Conservation (phyloP, 1,284 basidiomycete species). For the Cystobasidiaceae sp. region DNA sequence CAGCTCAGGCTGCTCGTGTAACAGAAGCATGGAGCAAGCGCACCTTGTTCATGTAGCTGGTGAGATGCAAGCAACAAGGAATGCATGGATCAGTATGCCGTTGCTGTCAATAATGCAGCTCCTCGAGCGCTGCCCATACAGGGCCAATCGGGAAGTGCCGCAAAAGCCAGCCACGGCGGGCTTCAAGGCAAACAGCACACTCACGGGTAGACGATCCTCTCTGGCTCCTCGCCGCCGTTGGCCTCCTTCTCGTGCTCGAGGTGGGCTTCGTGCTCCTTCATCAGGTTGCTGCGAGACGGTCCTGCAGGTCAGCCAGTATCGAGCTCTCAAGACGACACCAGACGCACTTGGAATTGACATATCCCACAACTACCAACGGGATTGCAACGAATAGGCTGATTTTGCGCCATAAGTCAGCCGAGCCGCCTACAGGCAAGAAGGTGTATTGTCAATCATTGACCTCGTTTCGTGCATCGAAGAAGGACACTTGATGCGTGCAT, state of each 20-base stretch:
- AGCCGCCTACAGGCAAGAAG: too few relatives aligned
- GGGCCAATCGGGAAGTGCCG: conserved; percentile 14
- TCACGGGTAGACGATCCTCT: conserved; percentile 63
- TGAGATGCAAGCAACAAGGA: background rate
- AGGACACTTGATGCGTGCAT: too few relatives aligned
- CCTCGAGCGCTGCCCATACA: background rate
- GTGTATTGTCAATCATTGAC: too few relatives aligned
- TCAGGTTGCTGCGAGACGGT: conserved; percentile 18
- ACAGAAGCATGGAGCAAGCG: background rate
- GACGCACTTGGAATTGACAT: conserved; percentile 5
- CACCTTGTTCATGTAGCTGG: conserved; percentile 31
- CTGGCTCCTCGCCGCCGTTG: conserved; percentile 67
- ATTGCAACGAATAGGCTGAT: conserved; percentile 23
- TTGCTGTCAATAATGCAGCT: background rate
- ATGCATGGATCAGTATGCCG: background rate
- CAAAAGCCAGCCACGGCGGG: background rate
- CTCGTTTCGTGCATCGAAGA: too few relatives aligned
- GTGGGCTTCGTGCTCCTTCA: conserved; percentile 63
- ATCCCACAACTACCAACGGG: conserved; percentile 11
- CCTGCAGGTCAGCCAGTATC: too few relatives aligned
- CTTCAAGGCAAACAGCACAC: background rate
- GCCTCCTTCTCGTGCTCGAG: conserved; percentile 65
- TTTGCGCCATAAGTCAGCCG: conserved; percentile 23
- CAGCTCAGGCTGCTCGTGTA: background rate
- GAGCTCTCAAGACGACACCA: background rate